Evolutionary conservation across 2,329 filamentous ascomycete species (phyloP), one percentile per base, ranked within the genome.

Genomic region (Calonectria hawksworthii): DNA sequence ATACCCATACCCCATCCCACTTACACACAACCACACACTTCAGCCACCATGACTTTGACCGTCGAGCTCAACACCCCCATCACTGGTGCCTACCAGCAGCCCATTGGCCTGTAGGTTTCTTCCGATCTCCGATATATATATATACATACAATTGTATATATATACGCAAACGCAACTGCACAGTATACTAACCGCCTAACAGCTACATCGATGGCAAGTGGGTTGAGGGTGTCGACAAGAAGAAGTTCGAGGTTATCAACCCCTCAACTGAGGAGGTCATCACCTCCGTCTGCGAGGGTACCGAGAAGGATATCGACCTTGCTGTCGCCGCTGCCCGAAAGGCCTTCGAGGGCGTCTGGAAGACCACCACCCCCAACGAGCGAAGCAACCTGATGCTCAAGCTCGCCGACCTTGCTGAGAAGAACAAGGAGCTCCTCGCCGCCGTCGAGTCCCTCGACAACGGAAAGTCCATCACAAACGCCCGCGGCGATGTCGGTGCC

Each of bases 171-270:
- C n/a, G 14, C 7, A 34, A 6, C 38, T 26, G 10, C 54, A 30
- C 54, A 30, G 38, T 41, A 54, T 61, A 47, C 81, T 83, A 78
- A 84, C 75, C 56, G 38, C 10, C 30, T 9, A 26, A 13, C 82
- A 95, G 94, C 75, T 97, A 95, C 91, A 97, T 98, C 91, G 96
- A 97, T 91, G 96, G 96, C 86, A 94, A 98, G 87, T 98, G 93
- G 88, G 92, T 98, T 78, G 85, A 86, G 82, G 90, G 92, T 84
- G 93, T 94, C 77, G 95, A 98, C 81, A 96, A 96, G 88, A 94
- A 95, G 91, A 96, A 93, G 80, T 97, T 98, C 83, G 95, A 98
- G 87, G 94, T 96, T 86, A 93, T 97, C 90, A 98, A 98, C 91
- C 96, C 96, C 74, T 83, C 93, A 78, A 95, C 92, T 78, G 96